Evolutionary conservation across 2,329 filamentous ascomycete species (phyloP).

Genomic region (Hypoxylon sp.): DNA sequence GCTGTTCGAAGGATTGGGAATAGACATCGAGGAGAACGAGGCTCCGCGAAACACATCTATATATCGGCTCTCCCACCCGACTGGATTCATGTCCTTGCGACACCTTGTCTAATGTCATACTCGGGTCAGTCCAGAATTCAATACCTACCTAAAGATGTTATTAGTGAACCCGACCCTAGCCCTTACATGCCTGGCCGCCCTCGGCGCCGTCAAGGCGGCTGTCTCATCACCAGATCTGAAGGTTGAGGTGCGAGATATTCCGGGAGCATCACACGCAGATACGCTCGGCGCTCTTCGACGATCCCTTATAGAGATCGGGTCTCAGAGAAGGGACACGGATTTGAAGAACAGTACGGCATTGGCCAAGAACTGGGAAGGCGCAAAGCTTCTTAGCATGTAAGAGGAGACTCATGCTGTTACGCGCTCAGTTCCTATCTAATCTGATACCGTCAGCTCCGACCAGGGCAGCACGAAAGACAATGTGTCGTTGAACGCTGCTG

Average conservation of each 20-base stretch:
- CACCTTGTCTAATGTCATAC: background rate
- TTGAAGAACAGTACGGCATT: conserved; percentile 33
- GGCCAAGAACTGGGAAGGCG: conserved; percentile 35
- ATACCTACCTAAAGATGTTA: conserved; percentile 21
- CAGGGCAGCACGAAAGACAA: conserved; percentile 32
- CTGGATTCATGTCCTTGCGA: background rate
- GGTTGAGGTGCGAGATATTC: conserved; percentile 38
- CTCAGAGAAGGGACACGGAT: conserved; percentile 32
- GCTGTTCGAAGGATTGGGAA: background rate
- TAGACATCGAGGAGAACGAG: conserved; percentile 14
- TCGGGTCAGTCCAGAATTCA: background rate
- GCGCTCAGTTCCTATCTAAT: conserved; percentile 17
- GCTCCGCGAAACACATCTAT: background rate
- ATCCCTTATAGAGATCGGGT: conserved; percentile 30
- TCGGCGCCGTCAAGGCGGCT: conserved; percentile 10
- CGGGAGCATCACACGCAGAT: conserved; percentile 28
- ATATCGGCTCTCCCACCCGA: background rate
- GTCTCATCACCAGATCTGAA: conserved; percentile 12
- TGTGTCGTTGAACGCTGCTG: conserved; percentile 31
- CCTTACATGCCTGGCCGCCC: conserved; percentile 19
- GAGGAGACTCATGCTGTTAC: background rate
- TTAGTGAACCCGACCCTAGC: conserved; percentile 4
- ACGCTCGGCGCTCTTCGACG: conserved; percentile 38
- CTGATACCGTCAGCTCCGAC: background rate
- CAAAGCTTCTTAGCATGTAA: conserved; percentile 31